Conservation (phyloP, 257 asterid genomes). For the Penstemon eatonii region DNA sequence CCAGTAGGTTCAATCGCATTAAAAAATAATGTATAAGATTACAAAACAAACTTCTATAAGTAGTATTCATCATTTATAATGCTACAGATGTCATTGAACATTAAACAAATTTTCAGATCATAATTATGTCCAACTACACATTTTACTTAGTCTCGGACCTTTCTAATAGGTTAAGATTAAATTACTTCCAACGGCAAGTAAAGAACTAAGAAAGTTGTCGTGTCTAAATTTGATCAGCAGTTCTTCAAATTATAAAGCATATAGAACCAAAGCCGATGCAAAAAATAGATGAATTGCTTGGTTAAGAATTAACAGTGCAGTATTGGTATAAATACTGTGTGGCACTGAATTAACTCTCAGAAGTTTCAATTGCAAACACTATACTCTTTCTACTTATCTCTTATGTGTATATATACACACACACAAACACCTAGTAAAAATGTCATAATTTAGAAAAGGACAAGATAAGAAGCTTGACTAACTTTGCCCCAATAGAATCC, state of each 20-base stretch:
- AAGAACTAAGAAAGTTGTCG: neutral
- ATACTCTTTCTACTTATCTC: neutral
- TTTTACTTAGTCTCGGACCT: neutral
- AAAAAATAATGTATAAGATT: neutral
- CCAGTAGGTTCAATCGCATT: neutral
- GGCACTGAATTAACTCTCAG: neutral
- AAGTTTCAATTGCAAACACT: neutral
- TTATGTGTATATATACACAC: neutral
- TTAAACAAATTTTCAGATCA: neutral
- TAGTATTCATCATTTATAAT: neutral
- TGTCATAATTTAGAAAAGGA: slow-evolving; percentile 19
- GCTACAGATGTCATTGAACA: neutral
- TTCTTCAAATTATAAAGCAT: neutral
- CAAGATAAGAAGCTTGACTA: slow-evolving; percentile 30
- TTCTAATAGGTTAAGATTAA: neutral
- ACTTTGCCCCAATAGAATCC: slow-evolving; percentile 98
- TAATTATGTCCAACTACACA: neutral
- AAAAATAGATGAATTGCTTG: neutral
- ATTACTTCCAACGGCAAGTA: slow-evolving; percentile 7
- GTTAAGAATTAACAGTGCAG: neutral
- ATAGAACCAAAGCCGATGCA: neutral
- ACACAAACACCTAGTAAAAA: neutral
- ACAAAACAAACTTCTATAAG: neutral
- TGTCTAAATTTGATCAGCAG: neutral
- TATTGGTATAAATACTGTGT: neutral